Percentiles rank a stretch among this genome's conserved stretches.
Conservation (phyloP, 306 rosid species). For the Lathyrus oleraceus region DNA sequence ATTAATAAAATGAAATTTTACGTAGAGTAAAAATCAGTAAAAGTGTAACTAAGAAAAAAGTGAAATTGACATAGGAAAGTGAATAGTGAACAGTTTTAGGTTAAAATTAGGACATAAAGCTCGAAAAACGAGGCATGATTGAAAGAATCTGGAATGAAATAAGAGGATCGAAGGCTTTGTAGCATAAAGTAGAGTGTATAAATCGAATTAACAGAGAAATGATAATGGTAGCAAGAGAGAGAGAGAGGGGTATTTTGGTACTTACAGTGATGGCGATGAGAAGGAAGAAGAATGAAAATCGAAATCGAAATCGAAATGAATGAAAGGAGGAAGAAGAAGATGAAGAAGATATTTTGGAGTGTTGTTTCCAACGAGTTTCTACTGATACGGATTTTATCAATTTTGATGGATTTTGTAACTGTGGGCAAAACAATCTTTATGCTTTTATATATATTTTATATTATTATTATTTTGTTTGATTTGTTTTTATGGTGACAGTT, state of each 20-base stretch:
- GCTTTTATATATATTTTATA: too few species aligned
- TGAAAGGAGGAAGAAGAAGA: too few species aligned
- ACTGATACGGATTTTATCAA: too few species aligned
- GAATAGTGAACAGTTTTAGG: not conserved
- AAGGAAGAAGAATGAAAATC: not conserved
- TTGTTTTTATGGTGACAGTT: too few species aligned
- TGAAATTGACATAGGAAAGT: not conserved
- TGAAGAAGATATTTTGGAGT: too few species aligned
- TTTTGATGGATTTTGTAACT: too few species aligned
- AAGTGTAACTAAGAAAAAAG: not conserved
- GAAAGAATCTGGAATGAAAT: not conserved
- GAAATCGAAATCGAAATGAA: too few species aligned
- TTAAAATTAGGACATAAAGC: conserved; percentile 21
- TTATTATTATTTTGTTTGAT: too few species aligned
- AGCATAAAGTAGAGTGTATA: not conserved
- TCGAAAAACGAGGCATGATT: not conserved
- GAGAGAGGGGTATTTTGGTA: not conserved
- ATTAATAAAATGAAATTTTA: not conserved
- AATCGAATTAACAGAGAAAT: not conserved
- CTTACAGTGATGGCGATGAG: conserved; percentile 16
- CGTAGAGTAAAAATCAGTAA: not conserved
- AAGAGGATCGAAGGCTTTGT: not conserved
- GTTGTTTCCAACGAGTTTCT: too few species aligned
- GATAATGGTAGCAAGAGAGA: not conserved
- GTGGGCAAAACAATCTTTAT: too few species aligned